Evolutionary conservation across 2,329 filamentous ascomycete species (phyloP).

Genomic region (Penicillium thymicola): DNA sequence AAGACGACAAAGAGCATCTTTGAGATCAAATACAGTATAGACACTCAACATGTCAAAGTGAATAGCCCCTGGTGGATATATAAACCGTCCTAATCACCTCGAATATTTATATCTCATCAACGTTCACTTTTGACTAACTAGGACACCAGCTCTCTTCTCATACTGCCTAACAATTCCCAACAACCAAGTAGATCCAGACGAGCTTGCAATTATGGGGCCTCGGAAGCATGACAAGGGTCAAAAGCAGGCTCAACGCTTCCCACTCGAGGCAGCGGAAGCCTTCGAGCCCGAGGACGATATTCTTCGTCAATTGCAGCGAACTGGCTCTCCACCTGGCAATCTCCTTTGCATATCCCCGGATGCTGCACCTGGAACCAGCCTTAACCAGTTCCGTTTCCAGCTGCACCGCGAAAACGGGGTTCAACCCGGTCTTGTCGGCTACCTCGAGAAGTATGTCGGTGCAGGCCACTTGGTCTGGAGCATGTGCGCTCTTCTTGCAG

Average conservation of each 20-base stretch:
- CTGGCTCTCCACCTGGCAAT: not conserved
- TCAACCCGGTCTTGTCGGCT: not conserved
- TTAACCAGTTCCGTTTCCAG: slow-evolving; percentile 3
- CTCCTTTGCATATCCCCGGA: not conserved
- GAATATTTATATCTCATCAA: not conserved
- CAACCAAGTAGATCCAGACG: not conserved
- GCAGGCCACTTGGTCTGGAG: not conserved
- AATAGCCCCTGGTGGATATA: not conserved
- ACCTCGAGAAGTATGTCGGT: not conserved
- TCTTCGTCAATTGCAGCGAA: not conserved
- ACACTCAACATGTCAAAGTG: not conserved
- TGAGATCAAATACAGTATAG: not conserved
- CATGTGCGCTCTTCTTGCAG: slow-evolving; percentile 1
- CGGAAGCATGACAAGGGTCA: not conserved
- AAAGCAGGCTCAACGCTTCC: not conserved
- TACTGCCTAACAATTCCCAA: not conserved
- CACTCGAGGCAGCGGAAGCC: not conserved
- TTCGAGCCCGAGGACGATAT: not conserved
- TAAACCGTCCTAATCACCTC: not conserved
- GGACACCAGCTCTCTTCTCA: not conserved
- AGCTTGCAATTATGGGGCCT: not conserved
- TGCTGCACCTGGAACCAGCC: not conserved
- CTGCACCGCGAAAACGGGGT: not conserved
- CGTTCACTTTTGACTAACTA: not conserved
- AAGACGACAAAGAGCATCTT: not conserved